These are phyloP conservation scores for Colletotrichum sansevieriae DNA, from an alignment of 2,329 filamentous ascomycete species.

Conservation along the genomic window DNA sequence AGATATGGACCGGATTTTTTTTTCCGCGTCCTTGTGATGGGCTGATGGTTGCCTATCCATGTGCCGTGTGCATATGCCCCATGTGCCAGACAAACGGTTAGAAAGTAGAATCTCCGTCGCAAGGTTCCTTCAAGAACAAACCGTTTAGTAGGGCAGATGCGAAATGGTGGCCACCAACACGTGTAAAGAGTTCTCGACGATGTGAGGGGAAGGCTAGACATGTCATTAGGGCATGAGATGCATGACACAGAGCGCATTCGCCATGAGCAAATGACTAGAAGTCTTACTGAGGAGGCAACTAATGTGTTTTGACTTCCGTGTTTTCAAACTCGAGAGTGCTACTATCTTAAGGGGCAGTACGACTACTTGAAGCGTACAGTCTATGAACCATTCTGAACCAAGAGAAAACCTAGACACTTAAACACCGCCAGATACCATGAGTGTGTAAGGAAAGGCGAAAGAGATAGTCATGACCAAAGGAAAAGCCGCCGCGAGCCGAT, in stretches of 20 bases:
- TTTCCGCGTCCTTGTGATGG: not conserved
- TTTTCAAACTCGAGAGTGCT: slow-evolving; percentile 37
- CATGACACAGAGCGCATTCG: not conserved
- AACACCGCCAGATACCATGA: slow-evolving; percentile 39
- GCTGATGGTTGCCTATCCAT: not conserved
- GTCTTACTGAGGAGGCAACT: too few species aligned
- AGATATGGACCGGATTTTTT: too few species aligned
- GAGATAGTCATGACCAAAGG: slow-evolving; percentile 28
- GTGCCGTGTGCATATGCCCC: not conserved
- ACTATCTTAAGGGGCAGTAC: slow-evolving; percentile 34
- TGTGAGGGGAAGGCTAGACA: not conserved
- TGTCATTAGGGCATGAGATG: not conserved
- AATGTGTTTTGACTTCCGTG: slow-evolving; percentile 31
- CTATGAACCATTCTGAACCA: slow-evolving; percentile 37
- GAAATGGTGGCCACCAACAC: slow-evolving; percentile 14
- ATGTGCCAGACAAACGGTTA: not conserved
- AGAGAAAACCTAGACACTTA: slow-evolving; percentile 11
- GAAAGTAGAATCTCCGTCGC: slow-evolving; percentile 3
- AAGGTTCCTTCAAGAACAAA: not conserved
- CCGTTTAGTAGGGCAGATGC: not conserved
- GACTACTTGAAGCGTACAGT: slow-evolving; percentile 36
- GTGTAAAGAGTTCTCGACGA: not conserved
- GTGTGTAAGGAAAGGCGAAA: slow-evolving; percentile 33
- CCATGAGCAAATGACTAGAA: not conserved
- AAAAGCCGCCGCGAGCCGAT: slow-evolving; percentile 13